Conservation (phyloP, 2,329 filamentous ascomycete genomes). For the Cytospora schulzeri region DNA sequence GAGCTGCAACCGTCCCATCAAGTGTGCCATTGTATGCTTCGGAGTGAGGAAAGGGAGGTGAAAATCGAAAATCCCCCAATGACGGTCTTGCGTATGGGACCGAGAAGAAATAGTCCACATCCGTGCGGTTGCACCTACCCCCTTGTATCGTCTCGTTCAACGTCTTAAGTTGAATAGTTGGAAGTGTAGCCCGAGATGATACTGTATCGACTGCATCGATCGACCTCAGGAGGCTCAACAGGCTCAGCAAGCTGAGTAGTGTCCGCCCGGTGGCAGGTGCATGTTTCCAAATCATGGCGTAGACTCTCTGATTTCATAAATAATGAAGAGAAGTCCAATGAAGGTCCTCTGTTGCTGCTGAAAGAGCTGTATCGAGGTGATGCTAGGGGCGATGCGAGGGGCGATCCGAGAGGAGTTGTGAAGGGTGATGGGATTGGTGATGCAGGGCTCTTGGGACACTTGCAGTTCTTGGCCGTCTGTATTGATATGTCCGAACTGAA, state of each 20-base stretch:
- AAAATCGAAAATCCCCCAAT: neutral
- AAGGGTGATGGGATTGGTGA: conserved; percentile 4
- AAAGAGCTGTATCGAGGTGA: conserved; percentile 6
- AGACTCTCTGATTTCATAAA: conserved; percentile 15
- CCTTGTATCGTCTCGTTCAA: neutral
- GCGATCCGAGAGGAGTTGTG: neutral
- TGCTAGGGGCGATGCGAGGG: conserved; percentile 1
- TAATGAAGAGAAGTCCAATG: conserved; percentile 18
- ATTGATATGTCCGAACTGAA: conserved; percentile 5
- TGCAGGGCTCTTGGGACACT: neutral
- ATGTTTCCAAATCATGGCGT: conserved; percentile 12
- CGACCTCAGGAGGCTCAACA: neutral
- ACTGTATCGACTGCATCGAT: neutral
- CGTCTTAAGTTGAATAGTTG: conserved; percentile 4
- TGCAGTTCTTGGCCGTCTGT: neutral
- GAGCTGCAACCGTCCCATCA: neutral
- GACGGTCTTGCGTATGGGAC: neutral
- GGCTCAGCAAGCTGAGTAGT: neutral
- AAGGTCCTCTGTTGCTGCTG: conserved; percentile 2
- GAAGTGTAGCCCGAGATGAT: conserved; percentile 13
- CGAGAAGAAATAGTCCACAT: neutral
- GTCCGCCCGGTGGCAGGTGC: neutral
- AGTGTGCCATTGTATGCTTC: conserved; percentile 1
- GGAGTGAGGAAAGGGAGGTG: neutral
- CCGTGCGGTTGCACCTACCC: neutral